Evolutionary conservation across 2,329 filamentous ascomycete genomes (phyloP), one percentile per base, ranked within the genome.

Genomic region (Akanthomyces lecanii): DNA sequence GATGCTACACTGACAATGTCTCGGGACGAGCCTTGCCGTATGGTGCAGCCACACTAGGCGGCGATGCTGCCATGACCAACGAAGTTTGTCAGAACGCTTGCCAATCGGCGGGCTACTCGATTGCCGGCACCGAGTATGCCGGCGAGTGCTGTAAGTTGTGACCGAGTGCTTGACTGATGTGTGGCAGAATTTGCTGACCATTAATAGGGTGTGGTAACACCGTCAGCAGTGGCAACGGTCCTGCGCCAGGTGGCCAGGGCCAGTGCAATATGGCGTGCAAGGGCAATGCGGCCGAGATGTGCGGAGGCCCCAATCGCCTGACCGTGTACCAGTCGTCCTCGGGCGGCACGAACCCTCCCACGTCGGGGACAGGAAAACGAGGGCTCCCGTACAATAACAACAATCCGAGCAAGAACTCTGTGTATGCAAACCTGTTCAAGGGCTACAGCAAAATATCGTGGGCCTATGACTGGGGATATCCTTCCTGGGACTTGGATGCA

Each of bases 1-100:
- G 54, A 57, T 57, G 54, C 42, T 57, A 57, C 28, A 57, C 54
- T 7, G 54, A 48, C n/a, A 58, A 48, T 38, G 55, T 38, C 12
- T 48, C 55, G 2, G 55, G 55, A 36, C 55, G 55, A 1, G 55
- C 55, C 11, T 7, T 58, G 30, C n/a, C 54, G 5, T 38, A 50
- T 11, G 12, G n/a, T 5, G 55, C 30, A 12, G 25, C n/a, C 5
- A 38, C 30, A 3, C 4, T 30, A 10, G 42, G 55, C 7, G 55
- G 55, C 10, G 21, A 28, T 21, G 3, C 23, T 3, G 25, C 42
- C 42, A 47, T 57, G 54, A 57, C 42, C 23, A 57, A 57, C n/a
- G 54, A 47, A 25, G 54, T 6, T 5, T 47, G 54, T n/a, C 54
- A 57, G 18, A 47, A 30, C 21, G 54, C 54, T 2, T 57, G 54